Percentiles rank a stretch among this genome's conserved stretches.
Conservation (phyloP, 305 asterid species). For the Nicotiana rustica region DNA sequence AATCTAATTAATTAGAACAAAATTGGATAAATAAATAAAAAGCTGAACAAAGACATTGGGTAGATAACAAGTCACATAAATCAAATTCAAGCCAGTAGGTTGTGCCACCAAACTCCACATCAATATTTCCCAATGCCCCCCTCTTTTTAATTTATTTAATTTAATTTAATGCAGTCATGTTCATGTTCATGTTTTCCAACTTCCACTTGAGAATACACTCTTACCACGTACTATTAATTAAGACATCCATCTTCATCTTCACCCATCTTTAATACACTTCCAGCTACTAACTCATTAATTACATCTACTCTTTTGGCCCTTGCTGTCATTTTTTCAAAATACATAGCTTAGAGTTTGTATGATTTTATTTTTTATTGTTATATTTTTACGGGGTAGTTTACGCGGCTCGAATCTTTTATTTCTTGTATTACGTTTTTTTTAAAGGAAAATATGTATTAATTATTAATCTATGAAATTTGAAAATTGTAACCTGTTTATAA, state of each 20-base stretch:
- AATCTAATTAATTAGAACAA: neutral
- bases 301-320: neutral
- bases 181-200: neutral
- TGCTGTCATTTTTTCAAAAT: neutral
- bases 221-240: neutral
- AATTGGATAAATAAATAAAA: too few relatives aligned
- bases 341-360: too few relatives aligned
- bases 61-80: slow-evolving; percentile 31
- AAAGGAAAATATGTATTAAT: neutral
- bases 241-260: neutral
- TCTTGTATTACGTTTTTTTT: too few relatives aligned
- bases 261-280: neutral
- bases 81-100: slow-evolving; percentile 30
- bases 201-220: neutral
- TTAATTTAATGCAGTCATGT: neutral
- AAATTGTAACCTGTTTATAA: too few relatives aligned
- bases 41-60: neutral
- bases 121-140: neutral
- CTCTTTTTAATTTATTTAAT: neutral
- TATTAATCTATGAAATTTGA: too few relatives aligned
- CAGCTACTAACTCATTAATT: slow-evolving; percentile 15
- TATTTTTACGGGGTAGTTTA: too few relatives aligned
- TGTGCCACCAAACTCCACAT: slow-evolving; percentile 33
- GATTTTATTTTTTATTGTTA: too few relatives aligned
- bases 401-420: too few relatives aligned